These are phyloP conservation scores for Stropharia rugosoannulata DNA, from an alignment of 768 basidiomycete genomes.

Conservation along the genomic window DNA sequence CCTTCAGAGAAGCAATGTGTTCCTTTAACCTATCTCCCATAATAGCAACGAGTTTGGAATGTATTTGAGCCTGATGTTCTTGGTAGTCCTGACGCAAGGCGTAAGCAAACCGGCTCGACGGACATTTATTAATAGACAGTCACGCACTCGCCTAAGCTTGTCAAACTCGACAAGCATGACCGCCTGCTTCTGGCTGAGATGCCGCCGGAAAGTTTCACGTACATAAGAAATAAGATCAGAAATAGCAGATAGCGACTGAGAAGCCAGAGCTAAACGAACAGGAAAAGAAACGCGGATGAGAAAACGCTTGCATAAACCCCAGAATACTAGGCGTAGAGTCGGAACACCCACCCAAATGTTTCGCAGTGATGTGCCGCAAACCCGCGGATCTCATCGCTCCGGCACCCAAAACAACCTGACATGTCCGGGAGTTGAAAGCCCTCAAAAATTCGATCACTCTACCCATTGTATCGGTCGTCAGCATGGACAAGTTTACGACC, in stretches of 20 bases:
- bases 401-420: slow-evolving; percentile 96
- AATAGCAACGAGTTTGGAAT: slow-evolving; percentile 94
- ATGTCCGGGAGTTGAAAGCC: slow-evolving; percentile 96
- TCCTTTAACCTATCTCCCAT: slow-evolving; percentile 93
- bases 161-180: slow-evolving; percentile 98
- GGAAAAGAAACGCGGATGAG: not conserved
- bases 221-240: slow-evolving; percentile 94
- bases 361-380: slow-evolving; percentile 96
- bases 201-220: slow-evolving; percentile 91
- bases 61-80: slow-evolving; percentile 99
- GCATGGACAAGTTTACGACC: slow-evolving; percentile 81
- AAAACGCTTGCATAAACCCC: not conserved
- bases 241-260: slow-evolving; percentile 93
- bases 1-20: slow-evolving; percentile 84
- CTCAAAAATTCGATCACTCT: slow-evolving; percentile 94
- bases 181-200: slow-evolving; percentile 91
- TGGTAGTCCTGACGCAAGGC: slow-evolving; percentile 78
- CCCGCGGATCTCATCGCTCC: slow-evolving; percentile 99
- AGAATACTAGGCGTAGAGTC: not conserved
- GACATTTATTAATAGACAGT: not conserved
- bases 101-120: slow-evolving; percentile 1
- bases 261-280: slow-evolving; percentile 74
- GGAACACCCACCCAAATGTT: slow-evolving; percentile 71
- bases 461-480: slow-evolving; percentile 95
- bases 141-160: slow-evolving; percentile 87